A percentile compares a stretch with the other conserved stretches of the same genome.
phyloP scores from a whole-genome alignment of 2,329 filamentous ascomycete species.

The Cordyceps cicadae region DNA sequence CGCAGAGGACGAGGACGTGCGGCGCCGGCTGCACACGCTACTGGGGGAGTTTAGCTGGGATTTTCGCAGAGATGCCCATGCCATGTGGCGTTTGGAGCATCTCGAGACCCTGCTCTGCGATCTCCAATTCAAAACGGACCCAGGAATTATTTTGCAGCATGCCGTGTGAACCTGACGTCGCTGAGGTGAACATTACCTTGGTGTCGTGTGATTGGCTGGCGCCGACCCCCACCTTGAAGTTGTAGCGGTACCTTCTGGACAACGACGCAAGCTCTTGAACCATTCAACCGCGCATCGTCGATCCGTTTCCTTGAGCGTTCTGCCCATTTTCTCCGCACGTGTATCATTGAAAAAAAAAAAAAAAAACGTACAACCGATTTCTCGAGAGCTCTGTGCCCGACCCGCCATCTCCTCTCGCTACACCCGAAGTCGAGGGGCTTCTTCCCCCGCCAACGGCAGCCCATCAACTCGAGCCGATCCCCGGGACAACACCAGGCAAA shows the following conservation, averaged over 20 bases:
- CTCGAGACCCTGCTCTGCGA: neutral
- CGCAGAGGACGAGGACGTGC: neutral
- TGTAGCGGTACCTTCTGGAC: neutral
- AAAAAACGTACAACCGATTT: no score
- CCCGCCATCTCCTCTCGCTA: neutral
- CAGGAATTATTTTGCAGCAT: neutral
- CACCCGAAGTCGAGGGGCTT: neutral
- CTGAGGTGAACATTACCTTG: neutral
- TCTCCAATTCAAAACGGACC: neutral
- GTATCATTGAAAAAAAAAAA: no score
- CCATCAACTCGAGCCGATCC: neutral
- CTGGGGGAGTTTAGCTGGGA: neutral
- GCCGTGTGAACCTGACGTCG: neutral
- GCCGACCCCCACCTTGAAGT: neutral
- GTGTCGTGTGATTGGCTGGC: neutral
- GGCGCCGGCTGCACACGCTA: neutral
- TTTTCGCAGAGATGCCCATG: neutral
- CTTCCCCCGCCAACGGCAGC: no score
- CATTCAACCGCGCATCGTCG: neutral
- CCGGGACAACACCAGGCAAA: neutral
- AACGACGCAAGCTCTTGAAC: neutral
- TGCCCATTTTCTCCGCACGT: neutral
- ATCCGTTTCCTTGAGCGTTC: neutral
- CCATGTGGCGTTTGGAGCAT: neutral
- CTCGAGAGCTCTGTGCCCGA: no score